Percentiles rank a stretch among this genome's conserved stretches.
These are phyloP conservation scores for Penicillium tannophilum DNA, from an alignment of 495 filamentous ascomycete genomes.

Conservation along the genomic window DNA sequence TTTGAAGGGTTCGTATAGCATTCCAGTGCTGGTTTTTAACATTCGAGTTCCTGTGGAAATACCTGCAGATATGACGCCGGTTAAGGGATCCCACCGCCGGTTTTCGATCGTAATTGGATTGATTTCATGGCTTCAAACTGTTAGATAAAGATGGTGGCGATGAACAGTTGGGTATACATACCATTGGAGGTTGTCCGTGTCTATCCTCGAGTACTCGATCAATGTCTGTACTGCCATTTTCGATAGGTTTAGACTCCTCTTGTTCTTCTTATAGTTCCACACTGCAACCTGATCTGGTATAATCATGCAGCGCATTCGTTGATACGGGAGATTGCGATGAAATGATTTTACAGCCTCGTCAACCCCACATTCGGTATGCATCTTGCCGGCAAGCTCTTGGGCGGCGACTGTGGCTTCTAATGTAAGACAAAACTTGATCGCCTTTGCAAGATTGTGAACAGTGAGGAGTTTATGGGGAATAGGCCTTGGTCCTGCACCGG, in stretches of 20 bases:
- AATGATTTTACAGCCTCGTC: conserved; percentile 72
- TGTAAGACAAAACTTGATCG: conserved; percentile 67
- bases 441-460: conserved; percentile 65
- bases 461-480: conserved; percentile 57
- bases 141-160: conserved; percentile 30
- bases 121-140: conserved; percentile 23
- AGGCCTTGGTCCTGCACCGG: conserved; percentile 22
- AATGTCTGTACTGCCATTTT: conserved; percentile 68
- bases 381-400: conserved; percentile 59
- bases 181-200: conserved; percentile 61
- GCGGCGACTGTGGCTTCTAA: conserved; percentile 60
- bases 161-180: conserved; percentile 20
- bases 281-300: conserved; percentile 66
- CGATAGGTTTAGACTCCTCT: conserved; percentile 55
- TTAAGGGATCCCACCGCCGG: conserved; percentile 43
- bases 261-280: conserved; percentile 61
- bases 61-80: conserved; percentile 46
- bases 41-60: conserved; percentile 29
- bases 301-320: conserved; percentile 72
- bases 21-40: conserved; percentile 30
- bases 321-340: conserved; percentile 63
- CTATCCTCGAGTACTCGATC: conserved; percentile 58
- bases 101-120: conserved; percentile 40
- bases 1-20: conserved; percentile 39
- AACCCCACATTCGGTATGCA: conserved; percentile 72